A percentile compares a stretch with the other conserved stretches of the same genome.
These are phyloP conservation scores for Boletus rubescentipes DNA, from an alignment of 768 basidiomycete species.

Conservation along the genomic window DNA sequence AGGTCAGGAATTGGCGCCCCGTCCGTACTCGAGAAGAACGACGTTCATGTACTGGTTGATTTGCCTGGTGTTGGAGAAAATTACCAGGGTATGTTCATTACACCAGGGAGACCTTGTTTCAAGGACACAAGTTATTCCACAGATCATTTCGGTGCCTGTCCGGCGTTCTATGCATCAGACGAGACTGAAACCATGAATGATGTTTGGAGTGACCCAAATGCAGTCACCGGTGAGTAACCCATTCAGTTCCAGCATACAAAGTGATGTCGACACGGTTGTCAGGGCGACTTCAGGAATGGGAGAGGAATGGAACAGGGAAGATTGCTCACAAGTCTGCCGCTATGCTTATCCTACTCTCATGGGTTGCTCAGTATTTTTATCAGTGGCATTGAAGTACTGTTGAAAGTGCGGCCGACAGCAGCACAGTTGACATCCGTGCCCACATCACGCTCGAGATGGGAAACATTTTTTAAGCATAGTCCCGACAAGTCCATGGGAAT, in stretches of 20 bases:
- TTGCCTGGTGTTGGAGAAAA: constrained; percentile 9
- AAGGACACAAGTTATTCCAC: not conserved
- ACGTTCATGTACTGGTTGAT: not conserved
- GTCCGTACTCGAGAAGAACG: not conserved
- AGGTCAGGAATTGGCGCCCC: constrained; percentile 5
- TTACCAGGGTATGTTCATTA: not conserved
- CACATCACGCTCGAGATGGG: constrained; percentile 50
- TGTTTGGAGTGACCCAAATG: constrained; percentile 39
- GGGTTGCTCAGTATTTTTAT: no score
- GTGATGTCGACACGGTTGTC: not conserved
- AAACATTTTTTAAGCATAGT: constrained; percentile 45
- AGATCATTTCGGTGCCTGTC: constrained; percentile 32
- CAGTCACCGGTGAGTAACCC: constrained; percentile 37
- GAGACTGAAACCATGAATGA: constrained; percentile 49
- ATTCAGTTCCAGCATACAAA: constrained; percentile 2
- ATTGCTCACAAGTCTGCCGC: constrained; percentile 31
- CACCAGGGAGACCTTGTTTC: no score
- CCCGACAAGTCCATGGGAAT: constrained; percentile 59
- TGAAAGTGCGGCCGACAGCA: constrained; percentile 52
- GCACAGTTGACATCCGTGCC: constrained; percentile 50
- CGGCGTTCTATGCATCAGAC: constrained; percentile 40
- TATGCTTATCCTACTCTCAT: no score
- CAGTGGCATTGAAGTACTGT: constrained; percentile 10
- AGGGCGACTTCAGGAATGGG: constrained; percentile 36
- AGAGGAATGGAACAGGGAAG: constrained; percentile 43